These are phyloP conservation scores for Sporisorium sorghi DNA, from an alignment of 1,284 basidiomycete genomes.

Conservation along the genomic window DNA sequence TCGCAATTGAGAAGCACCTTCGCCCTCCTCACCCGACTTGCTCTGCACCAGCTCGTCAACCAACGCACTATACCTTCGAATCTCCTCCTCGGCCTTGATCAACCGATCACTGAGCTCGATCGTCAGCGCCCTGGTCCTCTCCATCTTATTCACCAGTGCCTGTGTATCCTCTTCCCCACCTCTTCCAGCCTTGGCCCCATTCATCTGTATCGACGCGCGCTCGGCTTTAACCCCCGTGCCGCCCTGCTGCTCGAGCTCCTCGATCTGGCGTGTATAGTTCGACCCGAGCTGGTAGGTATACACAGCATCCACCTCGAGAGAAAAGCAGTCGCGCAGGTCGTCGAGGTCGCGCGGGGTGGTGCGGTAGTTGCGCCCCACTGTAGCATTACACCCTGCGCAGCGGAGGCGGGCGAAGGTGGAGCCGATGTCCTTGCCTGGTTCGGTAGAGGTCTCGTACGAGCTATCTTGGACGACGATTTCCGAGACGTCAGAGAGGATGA, in stretches of 20 bases:
- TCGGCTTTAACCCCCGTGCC: neutral
- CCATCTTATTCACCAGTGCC: constrained; percentile 28
- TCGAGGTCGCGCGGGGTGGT: constrained; percentile 50
- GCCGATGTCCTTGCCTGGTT: constrained; percentile 39
- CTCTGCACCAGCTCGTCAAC: constrained; percentile 17
- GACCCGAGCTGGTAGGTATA: constrained; percentile 37
- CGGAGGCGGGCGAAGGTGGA: constrained; percentile 41
- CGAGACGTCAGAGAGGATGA: constrained; percentile 45
- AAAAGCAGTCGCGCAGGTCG: constrained; percentile 45
- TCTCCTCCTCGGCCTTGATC: constrained; percentile 40
- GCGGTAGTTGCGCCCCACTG: constrained; percentile 46
- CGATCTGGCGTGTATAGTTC: constrained; percentile 24
- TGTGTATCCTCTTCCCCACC: constrained; percentile 6
- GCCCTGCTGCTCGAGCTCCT: constrained; percentile 1
- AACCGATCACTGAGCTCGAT: constrained; percentile 42
- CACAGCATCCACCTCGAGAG: constrained; percentile 39
- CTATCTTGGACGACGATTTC: constrained; percentile 36
- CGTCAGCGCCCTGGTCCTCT: constrained; percentile 36
- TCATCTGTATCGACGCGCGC: neutral
- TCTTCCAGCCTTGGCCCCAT: neutral
- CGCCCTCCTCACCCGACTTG: neutral
- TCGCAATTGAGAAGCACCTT: neutral
- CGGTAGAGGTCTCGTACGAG: constrained; percentile 33
- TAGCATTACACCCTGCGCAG: constrained; percentile 39
- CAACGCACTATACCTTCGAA: constrained; percentile 20